Evolutionary conservation across 2,329 filamentous ascomycete species (phyloP).

Genomic region (Fusarium sublunatum): DNA sequence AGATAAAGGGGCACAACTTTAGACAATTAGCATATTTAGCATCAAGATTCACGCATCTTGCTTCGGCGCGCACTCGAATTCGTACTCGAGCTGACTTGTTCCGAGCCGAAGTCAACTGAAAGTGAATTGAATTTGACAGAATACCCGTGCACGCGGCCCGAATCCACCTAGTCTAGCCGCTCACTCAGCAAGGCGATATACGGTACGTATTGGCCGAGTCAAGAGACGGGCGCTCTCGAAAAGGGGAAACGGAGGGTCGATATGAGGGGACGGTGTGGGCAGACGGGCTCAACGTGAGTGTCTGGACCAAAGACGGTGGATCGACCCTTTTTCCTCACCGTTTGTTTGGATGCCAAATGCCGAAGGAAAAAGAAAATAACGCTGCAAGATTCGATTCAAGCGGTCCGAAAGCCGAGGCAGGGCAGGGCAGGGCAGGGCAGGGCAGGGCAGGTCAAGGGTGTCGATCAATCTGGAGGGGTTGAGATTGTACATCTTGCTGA

Average conservation of each 20-base stretch:
- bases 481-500: conserved; percentile 1
- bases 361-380: conserved; percentile 21
- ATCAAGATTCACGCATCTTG: neutral
- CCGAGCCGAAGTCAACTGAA: neutral
- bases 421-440: neutral
- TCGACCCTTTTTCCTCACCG: conserved; percentile 18
- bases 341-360: conserved; percentile 28
- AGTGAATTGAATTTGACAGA: conserved; percentile 24
- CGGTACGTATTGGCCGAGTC: conserved; percentile 25
- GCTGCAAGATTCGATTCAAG: conserved; percentile 12
- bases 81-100: conserved; percentile 9
- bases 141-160: conserved; percentile 41
- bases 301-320: conserved; percentile 27
- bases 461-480: conserved; percentile 29
- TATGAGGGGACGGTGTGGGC: conserved; percentile 12
- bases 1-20: neutral
- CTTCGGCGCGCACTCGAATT: neutral
- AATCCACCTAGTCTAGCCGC: conserved; percentile 38
- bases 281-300: conserved; percentile 5
- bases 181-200: conserved; percentile 10
- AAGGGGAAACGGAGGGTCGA: conserved; percentile 35
- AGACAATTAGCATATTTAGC: neutral
- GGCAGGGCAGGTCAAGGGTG: neutral
- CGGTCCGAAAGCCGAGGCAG: conserved; percentile 22
- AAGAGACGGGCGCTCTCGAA: conserved; percentile 12